These are phyloP conservation scores for Fusarium brachygibbosum DNA, from an alignment of 2,329 filamentous ascomycete genomes.

Conservation along the genomic window DNA sequence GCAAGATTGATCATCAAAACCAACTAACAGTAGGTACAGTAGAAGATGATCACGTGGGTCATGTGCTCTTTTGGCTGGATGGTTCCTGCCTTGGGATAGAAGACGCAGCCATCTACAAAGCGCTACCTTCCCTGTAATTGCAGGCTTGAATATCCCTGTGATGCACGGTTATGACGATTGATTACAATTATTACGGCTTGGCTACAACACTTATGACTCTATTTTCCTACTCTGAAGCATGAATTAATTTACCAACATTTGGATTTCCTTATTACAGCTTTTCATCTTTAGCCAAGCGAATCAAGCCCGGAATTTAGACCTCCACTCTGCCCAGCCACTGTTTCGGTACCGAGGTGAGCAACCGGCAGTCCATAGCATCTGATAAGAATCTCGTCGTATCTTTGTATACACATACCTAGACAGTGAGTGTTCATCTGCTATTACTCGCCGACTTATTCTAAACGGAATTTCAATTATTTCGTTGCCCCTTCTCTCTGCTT, in stretches of 20 bases:
- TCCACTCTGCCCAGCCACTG: slow-evolving; percentile 13
- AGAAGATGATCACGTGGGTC: slow-evolving; percentile 37
- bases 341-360: slow-evolving; percentile 33
- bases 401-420: slow-evolving; percentile 1
- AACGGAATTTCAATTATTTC: no score
- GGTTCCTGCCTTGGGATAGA: neutral
- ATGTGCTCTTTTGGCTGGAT: slow-evolving; percentile 27
- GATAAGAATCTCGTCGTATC: slow-evolving; percentile 17
- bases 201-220: neutral
- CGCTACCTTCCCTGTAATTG: slow-evolving; percentile 16
- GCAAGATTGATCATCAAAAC: slow-evolving; percentile 14
- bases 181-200: neutral
- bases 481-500: neutral
- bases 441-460: neutral
- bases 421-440: neutral
- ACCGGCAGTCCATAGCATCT: slow-evolving; percentile 22
- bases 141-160: neutral
- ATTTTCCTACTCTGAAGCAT: neutral
- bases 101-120: slow-evolving; percentile 23
- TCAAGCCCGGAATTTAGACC: slow-evolving; percentile 10
- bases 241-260: neutral
- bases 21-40: neutral
- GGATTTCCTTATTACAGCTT: no score
- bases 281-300: neutral
- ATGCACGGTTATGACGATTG: neutral